These are phyloP conservation scores for Nothopassalora personata DNA, from an alignment of 2,329 filamentous ascomycete species.

Conservation along the genomic window DNA sequence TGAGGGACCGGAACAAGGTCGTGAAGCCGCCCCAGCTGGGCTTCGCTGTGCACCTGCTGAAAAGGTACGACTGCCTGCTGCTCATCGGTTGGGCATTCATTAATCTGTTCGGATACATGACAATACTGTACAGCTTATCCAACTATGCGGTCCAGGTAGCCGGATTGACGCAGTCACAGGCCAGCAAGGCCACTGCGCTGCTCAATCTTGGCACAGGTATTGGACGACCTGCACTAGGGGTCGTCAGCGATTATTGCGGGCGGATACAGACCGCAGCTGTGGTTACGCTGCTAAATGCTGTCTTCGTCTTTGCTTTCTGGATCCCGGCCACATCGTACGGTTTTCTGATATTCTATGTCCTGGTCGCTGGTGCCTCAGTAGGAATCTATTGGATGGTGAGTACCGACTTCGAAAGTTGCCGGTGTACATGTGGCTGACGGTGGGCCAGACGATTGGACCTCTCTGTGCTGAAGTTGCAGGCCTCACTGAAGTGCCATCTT, in stretches of 20 bases:
- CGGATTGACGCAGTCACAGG: conserved; percentile 37
- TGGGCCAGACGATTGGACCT: conserved; percentile 34
- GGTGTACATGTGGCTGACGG: not conserved
- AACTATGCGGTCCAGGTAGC: conserved; percentile 41
- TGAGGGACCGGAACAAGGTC: conserved; percentile 33
- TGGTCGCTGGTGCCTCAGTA: conserved; percentile 41
- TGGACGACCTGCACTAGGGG: conserved; percentile 44
- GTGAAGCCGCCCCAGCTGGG: conserved; percentile 33
- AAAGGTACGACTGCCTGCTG: conserved; percentile 34
- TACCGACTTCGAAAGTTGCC: conserved; percentile 1
- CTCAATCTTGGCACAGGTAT: conserved; percentile 47
- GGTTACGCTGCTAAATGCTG: conserved; percentile 37
- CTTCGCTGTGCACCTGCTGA: conserved; percentile 35
- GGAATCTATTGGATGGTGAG: conserved; percentile 48
- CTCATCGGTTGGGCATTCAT: conserved; percentile 41
- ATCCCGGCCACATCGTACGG: conserved; percentile 41
- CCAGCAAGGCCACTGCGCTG: conserved; percentile 39
- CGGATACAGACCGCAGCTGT: conserved; percentile 39
- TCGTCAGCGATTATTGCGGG: conserved; percentile 42
- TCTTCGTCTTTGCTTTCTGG: conserved; percentile 44
- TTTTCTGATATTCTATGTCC: conserved; percentile 40
- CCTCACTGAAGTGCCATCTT: conserved; percentile 37
- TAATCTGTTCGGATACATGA: conserved; percentile 43
- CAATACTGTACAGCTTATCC: conserved; percentile 44
- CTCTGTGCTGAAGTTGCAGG: conserved; percentile 40